Evolutionary conservation across 495 filamentous ascomycete genomes (phyloP).

Genomic region (Daldinia childiae): DNA sequence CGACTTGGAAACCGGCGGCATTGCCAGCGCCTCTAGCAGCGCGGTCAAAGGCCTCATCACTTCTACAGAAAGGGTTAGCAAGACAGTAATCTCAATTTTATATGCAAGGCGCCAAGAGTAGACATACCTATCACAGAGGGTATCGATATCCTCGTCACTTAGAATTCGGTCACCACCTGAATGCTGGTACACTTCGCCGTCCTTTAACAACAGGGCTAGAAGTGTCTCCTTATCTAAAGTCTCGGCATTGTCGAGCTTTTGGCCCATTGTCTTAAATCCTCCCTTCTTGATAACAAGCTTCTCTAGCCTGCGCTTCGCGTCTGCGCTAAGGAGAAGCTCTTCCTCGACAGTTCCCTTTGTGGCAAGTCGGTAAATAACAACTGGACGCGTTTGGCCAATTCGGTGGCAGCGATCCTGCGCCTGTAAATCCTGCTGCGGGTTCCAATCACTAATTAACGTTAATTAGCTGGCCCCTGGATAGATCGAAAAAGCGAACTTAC

Average conservation of each 20-base stretch:
- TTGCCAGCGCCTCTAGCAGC: conserved; percentile 78
- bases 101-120: background rate
- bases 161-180: conserved; percentile 69
- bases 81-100: background rate
- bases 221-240: conserved; percentile 67
- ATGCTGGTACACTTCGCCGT: conserved; percentile 70
- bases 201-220: conserved; percentile 66
- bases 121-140: conserved; percentile 71
- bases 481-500: conserved; percentile 21
- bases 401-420: conserved; percentile 94
- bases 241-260: conserved; percentile 62
- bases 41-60: conserved; percentile 81
- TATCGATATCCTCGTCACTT: conserved; percentile 77
- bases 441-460: conserved; percentile 76
- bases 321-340: conserved; percentile 84
- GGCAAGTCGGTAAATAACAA: conserved; percentile 94
- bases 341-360: conserved; percentile 95
- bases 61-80: conserved; percentile 56
- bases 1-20: conserved; percentile 70
- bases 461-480: background rate
- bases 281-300: conserved; percentile 97
- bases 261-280: conserved; percentile 70
- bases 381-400: conserved; percentile 90
- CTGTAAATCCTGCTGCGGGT: conserved; percentile 96
- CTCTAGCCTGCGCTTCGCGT: conserved; percentile 92